Evolutionary conservation across 306 rosid genomes (phyloP).

Genomic region (Cucurbita maxima): DNA sequence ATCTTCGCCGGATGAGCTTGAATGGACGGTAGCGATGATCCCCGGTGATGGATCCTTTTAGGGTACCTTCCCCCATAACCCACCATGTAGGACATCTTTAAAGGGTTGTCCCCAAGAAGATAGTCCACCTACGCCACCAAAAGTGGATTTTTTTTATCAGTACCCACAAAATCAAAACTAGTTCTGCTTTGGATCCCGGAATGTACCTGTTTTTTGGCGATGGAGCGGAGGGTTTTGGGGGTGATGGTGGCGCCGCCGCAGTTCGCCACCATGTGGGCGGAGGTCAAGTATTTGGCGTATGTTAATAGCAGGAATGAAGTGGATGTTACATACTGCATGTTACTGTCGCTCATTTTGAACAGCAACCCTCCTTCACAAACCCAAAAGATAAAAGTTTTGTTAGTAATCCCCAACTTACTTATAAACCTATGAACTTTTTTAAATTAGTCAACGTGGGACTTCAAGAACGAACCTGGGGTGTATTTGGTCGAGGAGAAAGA

Average conservation of each 20-base stretch:
- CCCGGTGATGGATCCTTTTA: conserved; percentile 80
- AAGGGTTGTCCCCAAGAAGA: conserved; percentile 74
- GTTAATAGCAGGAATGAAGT: conserved; percentile 66
- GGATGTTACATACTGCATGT: conserved; percentile 93
- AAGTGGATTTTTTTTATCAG: too few relatives aligned
- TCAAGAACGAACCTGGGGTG: conserved; percentile 60
- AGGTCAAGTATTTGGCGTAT: conserved; percentile 76
- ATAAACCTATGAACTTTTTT: too few relatives aligned
- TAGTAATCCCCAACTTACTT: too few relatives aligned
- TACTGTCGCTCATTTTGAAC: conserved; percentile 73
- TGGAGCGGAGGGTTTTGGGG: conserved; percentile 42
- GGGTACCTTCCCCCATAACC: conserved; percentile 81
- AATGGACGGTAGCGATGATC: conserved; percentile 55
- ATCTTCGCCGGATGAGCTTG: conserved; percentile 38
- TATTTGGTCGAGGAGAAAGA: conserved; percentile 52
- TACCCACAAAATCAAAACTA: too few relatives aligned
- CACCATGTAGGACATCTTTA: conserved; percentile 89
- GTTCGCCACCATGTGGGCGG: conserved; percentile 37
- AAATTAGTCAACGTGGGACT: too few relatives aligned
- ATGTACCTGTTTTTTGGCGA: conserved; percentile 73
- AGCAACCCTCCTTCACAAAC: conserved; percentile 58
- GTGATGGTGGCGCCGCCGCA: conserved; percentile 57
- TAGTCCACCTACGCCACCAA: conserved; percentile 39
- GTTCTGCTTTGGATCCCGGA: not conserved
- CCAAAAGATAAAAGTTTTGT: not conserved